Conservation (phyloP, 2,329 filamentous ascomycete species). For the Fusarium sp. region DNA sequence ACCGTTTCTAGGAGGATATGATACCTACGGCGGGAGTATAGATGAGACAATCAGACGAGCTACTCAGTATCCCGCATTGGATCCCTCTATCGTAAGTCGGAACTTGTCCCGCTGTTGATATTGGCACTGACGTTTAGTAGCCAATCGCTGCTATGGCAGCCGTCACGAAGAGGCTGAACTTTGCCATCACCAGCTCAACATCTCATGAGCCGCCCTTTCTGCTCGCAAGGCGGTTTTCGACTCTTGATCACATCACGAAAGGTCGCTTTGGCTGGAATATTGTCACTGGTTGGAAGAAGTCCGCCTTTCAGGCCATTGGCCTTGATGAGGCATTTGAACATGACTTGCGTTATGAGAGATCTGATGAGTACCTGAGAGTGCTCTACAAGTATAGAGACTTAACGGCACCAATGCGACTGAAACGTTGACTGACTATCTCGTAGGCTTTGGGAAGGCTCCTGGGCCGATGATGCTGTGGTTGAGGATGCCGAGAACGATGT, state of each 20-base stretch:
- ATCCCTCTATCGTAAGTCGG: not conserved
- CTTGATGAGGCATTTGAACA: conserved; percentile 4
- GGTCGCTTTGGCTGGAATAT: conserved; percentile 12
- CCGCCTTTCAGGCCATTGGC: conserved; percentile 4
- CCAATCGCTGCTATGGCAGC: conserved; percentile 9
- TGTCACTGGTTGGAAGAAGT: conserved; percentile 8
- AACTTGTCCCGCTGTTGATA: too few relatives aligned
- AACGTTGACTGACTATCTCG: not conserved
- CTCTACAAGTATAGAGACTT: not conserved
- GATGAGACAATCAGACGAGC: conserved; percentile 3
- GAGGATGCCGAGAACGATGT: conserved; percentile 59
- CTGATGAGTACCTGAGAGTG: conserved; percentile 1
- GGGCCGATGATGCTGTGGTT: conserved; percentile 1
- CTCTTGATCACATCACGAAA: conserved; percentile 3
- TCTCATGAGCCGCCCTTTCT: conserved; percentile 5
- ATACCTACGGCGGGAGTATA: conserved; percentile 4
- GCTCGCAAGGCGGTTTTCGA: conserved; percentile 3
- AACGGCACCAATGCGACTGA: rapidly evolving
- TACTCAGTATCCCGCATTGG: not conserved
- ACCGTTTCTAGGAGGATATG: not conserved
- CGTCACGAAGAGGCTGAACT: not conserved
- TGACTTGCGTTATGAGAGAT: not conserved
- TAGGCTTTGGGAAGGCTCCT: conserved; percentile 19
- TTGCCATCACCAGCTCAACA: conserved; percentile 2
- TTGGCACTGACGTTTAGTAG: not conserved